Conservation (phyloP, 495 filamentous ascomycete genomes). For the Aspergillus asperescens region DNA sequence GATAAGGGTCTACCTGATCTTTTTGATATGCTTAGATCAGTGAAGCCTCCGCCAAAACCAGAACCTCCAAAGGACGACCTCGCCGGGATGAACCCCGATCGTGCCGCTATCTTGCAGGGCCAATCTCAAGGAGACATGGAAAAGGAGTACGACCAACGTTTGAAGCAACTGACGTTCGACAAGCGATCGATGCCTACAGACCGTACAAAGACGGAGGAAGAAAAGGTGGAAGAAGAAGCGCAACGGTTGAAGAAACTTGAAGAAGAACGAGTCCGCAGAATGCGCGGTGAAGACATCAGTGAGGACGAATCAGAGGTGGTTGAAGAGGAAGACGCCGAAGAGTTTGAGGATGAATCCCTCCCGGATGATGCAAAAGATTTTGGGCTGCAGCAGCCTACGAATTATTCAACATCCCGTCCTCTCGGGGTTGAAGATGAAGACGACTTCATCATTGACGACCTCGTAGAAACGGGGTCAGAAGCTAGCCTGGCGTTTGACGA, state of each 20-base stretch:
- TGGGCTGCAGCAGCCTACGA: conserved; percentile 41
- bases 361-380: conserved; percentile 53
- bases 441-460: conserved; percentile 81
- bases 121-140: conserved; percentile 60
- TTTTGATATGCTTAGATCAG: conserved; percentile 60
- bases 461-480: conserved; percentile 56
- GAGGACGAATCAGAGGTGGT: conserved; percentile 40
- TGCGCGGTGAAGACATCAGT: conserved; percentile 39
- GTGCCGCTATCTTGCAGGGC: conserved; percentile 53
- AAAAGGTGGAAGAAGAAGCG: conserved; percentile 70
- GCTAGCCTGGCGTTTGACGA: conserved; percentile 48
- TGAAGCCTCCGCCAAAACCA: conserved; percentile 37
- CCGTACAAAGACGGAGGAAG: conserved; percentile 85
- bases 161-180: conserved; percentile 77
- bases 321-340: conserved; percentile 36
- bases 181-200: conserved; percentile 77
- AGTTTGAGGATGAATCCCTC: conserved; percentile 32
- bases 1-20: conserved; percentile 76
- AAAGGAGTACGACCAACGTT: conserved; percentile 75
- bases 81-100: conserved; percentile 54
- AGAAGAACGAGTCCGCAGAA: conserved; percentile 55
- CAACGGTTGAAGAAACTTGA: conserved; percentile 72
- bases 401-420: conserved; percentile 28
- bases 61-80: conserved; percentile 39
- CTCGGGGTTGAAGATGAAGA: conserved; percentile 79